A percentile compares a stretch with the other conserved stretches of the same genome.
phyloP scores from a whole-genome alignment of 2,329 filamentous ascomycete species.

The Tolypocladium tundrense region DNA sequence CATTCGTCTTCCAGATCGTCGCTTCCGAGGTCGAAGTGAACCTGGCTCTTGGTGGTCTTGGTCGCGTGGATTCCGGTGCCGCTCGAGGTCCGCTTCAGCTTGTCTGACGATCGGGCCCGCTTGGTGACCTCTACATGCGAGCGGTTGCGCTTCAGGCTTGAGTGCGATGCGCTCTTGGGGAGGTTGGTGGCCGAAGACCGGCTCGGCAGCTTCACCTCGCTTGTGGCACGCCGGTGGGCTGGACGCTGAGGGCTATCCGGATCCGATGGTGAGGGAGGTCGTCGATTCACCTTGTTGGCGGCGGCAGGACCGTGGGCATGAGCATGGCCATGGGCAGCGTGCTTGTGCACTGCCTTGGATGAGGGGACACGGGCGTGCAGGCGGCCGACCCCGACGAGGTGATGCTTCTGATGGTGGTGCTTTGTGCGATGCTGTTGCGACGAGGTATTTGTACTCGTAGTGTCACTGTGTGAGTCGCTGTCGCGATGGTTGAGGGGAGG shows the following conservation, averaged over 20 bases:
- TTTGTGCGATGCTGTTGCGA: slow-evolving; percentile 19
- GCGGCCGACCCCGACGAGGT: slow-evolving; percentile 30
- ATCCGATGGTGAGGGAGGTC: slow-evolving; percentile 28
- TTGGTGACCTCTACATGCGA: slow-evolving; percentile 47
- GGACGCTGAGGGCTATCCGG: slow-evolving; percentile 15
- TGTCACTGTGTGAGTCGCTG: slow-evolving; percentile 23
- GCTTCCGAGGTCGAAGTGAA: slow-evolving; percentile 54
- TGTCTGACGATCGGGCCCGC: slow-evolving; percentile 38
- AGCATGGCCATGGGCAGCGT: slow-evolving; percentile 13
- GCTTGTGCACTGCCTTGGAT: slow-evolving; percentile 38
- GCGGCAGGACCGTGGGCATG: slow-evolving; percentile 9
- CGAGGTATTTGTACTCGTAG: slow-evolving; percentile 13
- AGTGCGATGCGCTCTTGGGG: slow-evolving; percentile 44
- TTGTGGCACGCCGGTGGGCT: slow-evolving; percentile 36
- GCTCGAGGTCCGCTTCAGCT: slow-evolving; percentile 42
- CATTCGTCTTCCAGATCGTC: slow-evolving; percentile 45
- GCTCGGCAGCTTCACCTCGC: slow-evolving; percentile 39
- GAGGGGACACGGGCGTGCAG: slow-evolving; percentile 42
- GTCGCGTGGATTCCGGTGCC: slow-evolving; percentile 36
- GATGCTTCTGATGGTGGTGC: slow-evolving; percentile 21
- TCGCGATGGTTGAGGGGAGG: slow-evolving; percentile 27
- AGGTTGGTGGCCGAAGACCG: slow-evolving; percentile 33
- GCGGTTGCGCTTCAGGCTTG: slow-evolving; percentile 49
- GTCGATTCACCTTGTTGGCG: slow-evolving; percentile 32
- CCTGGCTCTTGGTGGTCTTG: slow-evolving; percentile 34